Conservation (phyloP, 1,139 yeast species). For the Sporopachydermia cereana region DNA sequence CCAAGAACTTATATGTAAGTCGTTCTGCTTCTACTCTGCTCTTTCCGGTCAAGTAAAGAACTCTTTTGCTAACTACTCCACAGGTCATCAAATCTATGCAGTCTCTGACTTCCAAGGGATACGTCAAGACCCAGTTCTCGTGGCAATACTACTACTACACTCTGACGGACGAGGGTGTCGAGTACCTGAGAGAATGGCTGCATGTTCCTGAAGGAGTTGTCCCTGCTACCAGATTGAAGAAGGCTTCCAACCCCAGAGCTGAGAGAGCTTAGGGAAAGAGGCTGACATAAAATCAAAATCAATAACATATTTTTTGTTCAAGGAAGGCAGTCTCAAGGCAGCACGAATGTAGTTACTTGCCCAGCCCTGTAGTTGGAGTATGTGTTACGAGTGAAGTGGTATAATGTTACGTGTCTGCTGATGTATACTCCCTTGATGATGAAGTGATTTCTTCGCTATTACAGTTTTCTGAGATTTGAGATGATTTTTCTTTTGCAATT, state of each 20-base stretch:
- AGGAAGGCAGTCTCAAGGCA: no score
- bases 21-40: background rate
- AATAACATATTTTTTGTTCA: no score
- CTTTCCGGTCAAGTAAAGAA: background rate
- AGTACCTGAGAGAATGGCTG: conserved; percentile 95
- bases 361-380: no score
- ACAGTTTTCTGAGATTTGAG: no score
- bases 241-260: conserved; percentile 72
- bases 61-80: background rate
- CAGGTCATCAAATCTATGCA: conserved; percentile 96
- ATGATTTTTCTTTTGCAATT: no score
- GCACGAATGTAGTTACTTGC: no score
- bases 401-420: no score
- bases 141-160: conserved; percentile 99
- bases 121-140: conserved; percentile 98
- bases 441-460: no score
- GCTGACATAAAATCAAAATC: no score
- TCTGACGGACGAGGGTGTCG: conserved; percentile 99
- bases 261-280: conserved; percentile 26
- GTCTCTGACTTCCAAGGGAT: conserved; percentile 97
- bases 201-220: conserved; percentile 98
- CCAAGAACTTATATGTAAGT: conserved; percentile 71
- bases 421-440: no score
- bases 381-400: no score
- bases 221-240: conserved; percentile 97